Evolutionary conservation across 2,329 filamentous ascomycete genomes (phyloP).

Genomic region (Sclerotinia spermophila): DNA sequence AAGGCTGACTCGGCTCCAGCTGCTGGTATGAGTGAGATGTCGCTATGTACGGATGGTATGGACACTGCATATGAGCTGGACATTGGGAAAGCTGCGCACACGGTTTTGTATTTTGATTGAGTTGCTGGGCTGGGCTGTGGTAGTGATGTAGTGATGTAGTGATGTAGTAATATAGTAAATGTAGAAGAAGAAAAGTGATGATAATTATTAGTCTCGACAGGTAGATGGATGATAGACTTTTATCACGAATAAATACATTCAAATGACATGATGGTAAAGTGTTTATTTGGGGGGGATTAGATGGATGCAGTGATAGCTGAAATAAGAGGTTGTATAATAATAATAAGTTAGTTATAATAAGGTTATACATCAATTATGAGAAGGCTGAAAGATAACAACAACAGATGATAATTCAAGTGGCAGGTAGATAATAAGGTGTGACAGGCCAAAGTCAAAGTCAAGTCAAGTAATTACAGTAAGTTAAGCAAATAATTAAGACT

Average conservation of each 20-base stretch:
- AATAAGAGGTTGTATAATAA: background rate
- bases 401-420: background rate
- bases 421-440: background rate
- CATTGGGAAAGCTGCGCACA: background rate
- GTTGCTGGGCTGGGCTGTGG: background rate
- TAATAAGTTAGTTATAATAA: too few species aligned
- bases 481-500: too few species aligned
- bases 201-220: too few species aligned
- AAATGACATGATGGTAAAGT: too few species aligned
- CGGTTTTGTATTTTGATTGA: background rate
- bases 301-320: background rate
- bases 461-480: too few species aligned
- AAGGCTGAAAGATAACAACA: background rate
- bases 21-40: background rate
- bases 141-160: background rate
- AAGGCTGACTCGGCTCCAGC: background rate
- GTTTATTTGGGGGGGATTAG: too few species aligned
- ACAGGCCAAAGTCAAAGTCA: background rate
- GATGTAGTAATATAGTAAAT: too few species aligned
- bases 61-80: background rate
- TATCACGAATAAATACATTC: too few species aligned
- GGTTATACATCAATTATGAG: too few species aligned
- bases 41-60: too few species aligned
- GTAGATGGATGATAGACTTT: too few species aligned
- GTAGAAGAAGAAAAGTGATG: too few species aligned